Conservation (phyloP, 1,284 basidiomycete genomes). For the Hemileia vastatrix region DNA sequence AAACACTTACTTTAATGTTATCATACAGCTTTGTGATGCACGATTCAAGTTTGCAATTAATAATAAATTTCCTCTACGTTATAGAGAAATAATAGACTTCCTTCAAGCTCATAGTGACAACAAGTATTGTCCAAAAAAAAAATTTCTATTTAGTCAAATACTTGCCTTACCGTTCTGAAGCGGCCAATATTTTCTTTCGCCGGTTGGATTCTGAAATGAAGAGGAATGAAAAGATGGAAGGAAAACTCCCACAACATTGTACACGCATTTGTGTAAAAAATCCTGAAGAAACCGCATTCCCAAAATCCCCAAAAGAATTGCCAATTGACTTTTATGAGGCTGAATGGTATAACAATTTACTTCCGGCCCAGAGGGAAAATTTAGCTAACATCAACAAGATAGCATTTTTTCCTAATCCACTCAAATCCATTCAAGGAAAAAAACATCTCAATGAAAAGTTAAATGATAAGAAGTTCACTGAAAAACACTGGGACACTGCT, state of each 20-base stretch:
- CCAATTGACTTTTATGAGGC: background rate
- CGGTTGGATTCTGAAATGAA: background rate
- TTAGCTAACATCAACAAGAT: background rate
- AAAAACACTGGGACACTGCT: background rate
- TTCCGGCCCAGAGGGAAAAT: background rate
- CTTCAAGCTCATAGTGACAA: background rate
- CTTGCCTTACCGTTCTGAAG: background rate
- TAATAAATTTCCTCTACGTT: background rate
- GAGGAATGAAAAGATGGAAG: background rate
- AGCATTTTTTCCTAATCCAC: background rate
- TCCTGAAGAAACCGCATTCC: background rate
- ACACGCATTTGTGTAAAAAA: background rate
- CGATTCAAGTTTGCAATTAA: constrained; percentile 2
- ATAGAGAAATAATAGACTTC: background rate
- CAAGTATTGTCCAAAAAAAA: background rate
- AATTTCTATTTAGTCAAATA: background rate
- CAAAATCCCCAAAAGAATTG: background rate
- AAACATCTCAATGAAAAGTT: background rate
- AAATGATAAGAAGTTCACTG: background rate
- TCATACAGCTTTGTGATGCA: background rate
- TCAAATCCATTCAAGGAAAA: background rate
- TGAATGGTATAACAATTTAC: background rate
- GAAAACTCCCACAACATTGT: background rate
- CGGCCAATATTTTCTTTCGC: background rate
- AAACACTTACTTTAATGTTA: background rate